Percentiles rank a stretch among this genome's conserved stretches.
These are phyloP conservation scores for Sphagnurus paluster DNA, from an alignment of 1,284 basidiomycete genomes.

Conservation along the genomic window DNA sequence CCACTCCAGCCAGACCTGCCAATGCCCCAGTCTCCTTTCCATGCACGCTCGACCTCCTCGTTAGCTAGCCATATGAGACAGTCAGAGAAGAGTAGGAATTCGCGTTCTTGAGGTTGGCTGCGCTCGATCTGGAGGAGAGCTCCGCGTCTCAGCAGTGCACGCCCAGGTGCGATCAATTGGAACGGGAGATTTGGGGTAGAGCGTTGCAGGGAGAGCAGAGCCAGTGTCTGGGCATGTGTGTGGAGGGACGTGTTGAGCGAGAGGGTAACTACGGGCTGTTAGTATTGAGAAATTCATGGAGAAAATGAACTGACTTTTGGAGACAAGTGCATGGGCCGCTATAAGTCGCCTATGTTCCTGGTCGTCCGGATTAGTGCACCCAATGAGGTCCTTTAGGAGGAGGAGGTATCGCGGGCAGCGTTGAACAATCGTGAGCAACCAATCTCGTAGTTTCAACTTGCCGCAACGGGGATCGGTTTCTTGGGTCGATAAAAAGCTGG, in stretches of 20 bases:
- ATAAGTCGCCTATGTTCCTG: constrained; percentile 62
- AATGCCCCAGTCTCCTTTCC: constrained; percentile 32
- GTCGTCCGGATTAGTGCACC: constrained; percentile 61
- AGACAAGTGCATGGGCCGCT: constrained; percentile 63
- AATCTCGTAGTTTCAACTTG: constrained; percentile 75
- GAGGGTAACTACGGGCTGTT: constrained; percentile 58
- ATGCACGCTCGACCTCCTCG: constrained; percentile 38
- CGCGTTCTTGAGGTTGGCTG: constrained; percentile 53
- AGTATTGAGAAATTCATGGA: background rate
- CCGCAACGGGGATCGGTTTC: constrained; percentile 69
- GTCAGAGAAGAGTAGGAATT: constrained; percentile 83
- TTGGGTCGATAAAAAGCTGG: constrained; percentile 57
- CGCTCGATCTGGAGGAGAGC: constrained; percentile 56
- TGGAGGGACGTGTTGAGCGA: constrained; percentile 79
- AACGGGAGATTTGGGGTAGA: constrained; percentile 74
- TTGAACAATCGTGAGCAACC: constrained; percentile 86
- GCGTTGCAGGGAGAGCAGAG: constrained; percentile 75
- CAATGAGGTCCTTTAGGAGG: constrained; percentile 76
- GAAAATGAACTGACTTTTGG: constrained; percentile 57
- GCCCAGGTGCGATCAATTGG: constrained; percentile 75
- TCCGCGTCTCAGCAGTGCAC: constrained; percentile 73
- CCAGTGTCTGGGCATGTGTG: constrained; percentile 72
- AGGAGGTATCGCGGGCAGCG: constrained; percentile 84
- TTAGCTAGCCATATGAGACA: constrained; percentile 76
- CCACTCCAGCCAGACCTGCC: constrained; percentile 21